Percentiles rank a stretch among this genome's conserved stretches.
These are phyloP conservation scores for Myxozyma nipponensis DNA, from an alignment of 805 yeast species.

Conservation along the genomic window DNA sequence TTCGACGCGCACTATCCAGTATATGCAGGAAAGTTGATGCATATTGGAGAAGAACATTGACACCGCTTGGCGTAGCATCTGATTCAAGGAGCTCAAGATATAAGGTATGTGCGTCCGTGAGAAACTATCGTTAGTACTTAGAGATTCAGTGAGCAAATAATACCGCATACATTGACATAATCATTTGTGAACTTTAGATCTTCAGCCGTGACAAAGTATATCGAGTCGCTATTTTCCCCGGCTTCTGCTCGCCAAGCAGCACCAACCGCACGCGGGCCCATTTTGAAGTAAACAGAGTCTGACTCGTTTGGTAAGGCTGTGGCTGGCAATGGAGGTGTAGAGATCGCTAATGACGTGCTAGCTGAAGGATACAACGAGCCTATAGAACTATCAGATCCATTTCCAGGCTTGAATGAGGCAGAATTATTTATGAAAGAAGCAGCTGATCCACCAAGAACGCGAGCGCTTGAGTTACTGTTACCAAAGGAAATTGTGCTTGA, in stretches of 20 bases:
- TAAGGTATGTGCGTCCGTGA: slow-evolving; percentile 17
- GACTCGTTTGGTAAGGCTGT: too few relatives aligned
- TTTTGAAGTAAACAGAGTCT: neutral
- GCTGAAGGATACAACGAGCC: too few relatives aligned
- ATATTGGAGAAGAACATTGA: slow-evolving; percentile 8
- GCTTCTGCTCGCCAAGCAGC: neutral
- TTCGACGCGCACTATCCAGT: slow-evolving; percentile 18
- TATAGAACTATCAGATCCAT: too few relatives aligned
- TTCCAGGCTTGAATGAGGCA: too few relatives aligned
- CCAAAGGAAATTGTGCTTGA: too few relatives aligned
- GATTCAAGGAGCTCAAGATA: slow-evolving; percentile 5
- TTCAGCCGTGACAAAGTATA: neutral
- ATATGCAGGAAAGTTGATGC: slow-evolving; percentile 15
- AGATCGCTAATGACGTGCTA: too few relatives aligned
- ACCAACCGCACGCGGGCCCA: neutral
- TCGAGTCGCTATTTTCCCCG: neutral
- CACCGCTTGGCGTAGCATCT: slow-evolving; percentile 10
- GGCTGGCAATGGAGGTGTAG: too few relatives aligned
- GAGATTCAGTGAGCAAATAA: neutral
- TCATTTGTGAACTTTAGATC: slow-evolving; percentile 2
- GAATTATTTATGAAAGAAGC: too few relatives aligned
- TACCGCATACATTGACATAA: slow-evolving; percentile 17
- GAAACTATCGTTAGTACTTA: slow-evolving; percentile 5
- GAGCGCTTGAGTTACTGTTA: too few relatives aligned
- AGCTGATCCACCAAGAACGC: too few relatives aligned